Base-by-base conservation (phyloP, 2,329 filamentous ascomycete genomes). In the Trichoderma guizhouense region DNA sequence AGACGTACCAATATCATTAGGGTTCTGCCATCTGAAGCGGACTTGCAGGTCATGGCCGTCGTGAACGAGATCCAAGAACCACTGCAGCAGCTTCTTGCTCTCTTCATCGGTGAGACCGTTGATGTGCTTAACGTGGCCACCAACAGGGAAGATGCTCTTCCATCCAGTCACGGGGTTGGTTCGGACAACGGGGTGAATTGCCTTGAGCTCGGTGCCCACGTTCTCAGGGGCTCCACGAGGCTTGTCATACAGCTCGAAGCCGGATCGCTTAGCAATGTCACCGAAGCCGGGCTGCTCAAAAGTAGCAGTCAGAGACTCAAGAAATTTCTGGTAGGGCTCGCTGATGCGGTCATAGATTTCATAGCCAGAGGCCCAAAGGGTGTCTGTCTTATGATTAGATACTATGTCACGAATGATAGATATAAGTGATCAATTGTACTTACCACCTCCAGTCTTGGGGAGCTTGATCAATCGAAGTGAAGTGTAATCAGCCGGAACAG, bases 291-390 rank as follows among this genome's bases (percentile, higher is more conserved):
- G 85, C 75, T 86, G 83, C 0, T 83, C 84, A 73, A 85, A 86
- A 0, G 86, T 88, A 3, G 85, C 89, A 0, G 87, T 90, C 8
- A 91, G 79, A 0, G 79, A 79, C 69, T 91, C 89, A 32, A 91
- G 83, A 78, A 91, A 91, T 28, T 81, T 81, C 72, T 87, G 87
- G 68, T 87, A 87, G 0, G 87, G 82, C 3, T 82, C 81, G 5
- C 87, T 89, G 72, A 92, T 83, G 32, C 88, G 86, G 76, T 92
- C 90, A 76, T 91, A 92, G 14, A 91, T 79, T 75, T 92, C 89
- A 76, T 91, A 91, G 0, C 89, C 89, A 0, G 88, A 90, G 0
- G 90, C 90, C 89, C 90, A 92, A 7, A 92, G 84, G 0, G 90
- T 91, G 78, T 87, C 85, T 85, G 28, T 28, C 7, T 9, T 26